Evolutionary conservation across 108 stramenopile genomes (phyloP), one percentile per base, ranked within the genome.

Genomic region (Skeletonema grethae): DNA sequence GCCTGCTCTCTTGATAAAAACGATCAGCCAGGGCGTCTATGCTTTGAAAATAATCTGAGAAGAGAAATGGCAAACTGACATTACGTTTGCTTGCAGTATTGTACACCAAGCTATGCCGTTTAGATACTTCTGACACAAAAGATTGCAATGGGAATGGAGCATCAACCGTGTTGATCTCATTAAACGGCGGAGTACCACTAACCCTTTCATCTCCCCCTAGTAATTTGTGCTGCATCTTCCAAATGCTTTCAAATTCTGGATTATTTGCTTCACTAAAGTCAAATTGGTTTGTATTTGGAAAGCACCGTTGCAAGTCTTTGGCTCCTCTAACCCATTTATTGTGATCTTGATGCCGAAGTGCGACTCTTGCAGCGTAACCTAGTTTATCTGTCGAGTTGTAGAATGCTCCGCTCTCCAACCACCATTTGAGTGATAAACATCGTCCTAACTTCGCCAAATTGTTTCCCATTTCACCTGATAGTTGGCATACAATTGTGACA

Each of bases 381-480:
- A 30, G 29, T 29, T 48, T 48, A 46, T 65, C 25, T 69, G 41
- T 43, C 41, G 35, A 22, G 74, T 82, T 32, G 61, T 70, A 45
- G 18, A 75, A 28, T 72, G 65, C n/a, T 43, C 41, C 41, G 15
- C 82, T 79, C 38, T 78, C 50, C 16, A 76, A 70, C 70, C 59
- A 67, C 32, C 39, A 69, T 25, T 79, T 65, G 8, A 89, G 20
- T 10, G 70, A 67, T 29, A 61, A 34, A 2, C 69, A 86, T 64
- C 59, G 56, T 18, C 76, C 79, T 59, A 85, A 59, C 20, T 85
- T 67, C 3, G 16, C 31, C 9, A 89, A 13, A 60, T 85, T 73
- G 57, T 89, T 89, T 11, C 72, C 86, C 75, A 89, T 72, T 84
- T 89, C 88, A 5, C 88, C 88, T 2, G 72, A 67, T 22, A 87